These are phyloP conservation scores for Phoenix roebelenii DNA, from an alignment of 176 grass and related monocot species.

Conservation along the genomic window DNA sequence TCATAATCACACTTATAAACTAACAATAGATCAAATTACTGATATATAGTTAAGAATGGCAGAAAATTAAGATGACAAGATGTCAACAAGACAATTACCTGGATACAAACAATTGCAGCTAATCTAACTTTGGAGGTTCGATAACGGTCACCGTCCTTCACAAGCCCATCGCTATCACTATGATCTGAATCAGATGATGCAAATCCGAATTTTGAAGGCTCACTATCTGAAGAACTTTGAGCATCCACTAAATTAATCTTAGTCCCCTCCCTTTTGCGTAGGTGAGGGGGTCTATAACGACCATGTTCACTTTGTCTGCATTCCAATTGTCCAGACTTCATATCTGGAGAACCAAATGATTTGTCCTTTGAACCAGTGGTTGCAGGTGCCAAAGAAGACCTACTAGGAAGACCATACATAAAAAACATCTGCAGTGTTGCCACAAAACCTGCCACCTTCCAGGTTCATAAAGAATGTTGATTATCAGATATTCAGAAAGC, in stretches of 20 bases:
- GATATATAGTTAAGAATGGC: too few species aligned
- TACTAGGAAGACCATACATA: conserved; percentile 50
- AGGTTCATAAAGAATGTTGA: conserved; percentile 42
- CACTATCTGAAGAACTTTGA: conserved; percentile 54
- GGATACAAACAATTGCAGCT: conserved; percentile 69
- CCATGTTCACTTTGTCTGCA: conserved; percentile 22
- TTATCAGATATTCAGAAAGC: neutral
- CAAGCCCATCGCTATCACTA: conserved; percentile 72
- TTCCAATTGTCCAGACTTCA: conserved; percentile 14
- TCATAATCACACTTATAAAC: too few species aligned
- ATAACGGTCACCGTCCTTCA: conserved; percentile 53
- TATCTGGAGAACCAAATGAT: conserved; percentile 9
- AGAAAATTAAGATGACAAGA: neutral
- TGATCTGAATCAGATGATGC: conserved; percentile 90
- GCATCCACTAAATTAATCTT: conserved; percentile 22
- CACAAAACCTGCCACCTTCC: conserved; percentile 87
- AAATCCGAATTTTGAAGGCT: conserved; percentile 65
- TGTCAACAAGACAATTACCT: conserved; percentile 26
- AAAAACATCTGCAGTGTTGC: conserved; percentile 76
- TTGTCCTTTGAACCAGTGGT: conserved; percentile 32
- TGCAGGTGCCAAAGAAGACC: conserved; percentile 32
- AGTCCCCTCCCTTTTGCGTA: conserved; percentile 46
- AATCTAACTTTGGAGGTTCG: conserved; percentile 86
- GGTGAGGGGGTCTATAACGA: conserved; percentile 79
- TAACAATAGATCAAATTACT: too few species aligned